Percentiles rank a stretch among this genome's conserved stretches.
phyloP scores from a whole-genome alignment of 768 basidiomycete species.

The Suillus decipiens region DNA sequence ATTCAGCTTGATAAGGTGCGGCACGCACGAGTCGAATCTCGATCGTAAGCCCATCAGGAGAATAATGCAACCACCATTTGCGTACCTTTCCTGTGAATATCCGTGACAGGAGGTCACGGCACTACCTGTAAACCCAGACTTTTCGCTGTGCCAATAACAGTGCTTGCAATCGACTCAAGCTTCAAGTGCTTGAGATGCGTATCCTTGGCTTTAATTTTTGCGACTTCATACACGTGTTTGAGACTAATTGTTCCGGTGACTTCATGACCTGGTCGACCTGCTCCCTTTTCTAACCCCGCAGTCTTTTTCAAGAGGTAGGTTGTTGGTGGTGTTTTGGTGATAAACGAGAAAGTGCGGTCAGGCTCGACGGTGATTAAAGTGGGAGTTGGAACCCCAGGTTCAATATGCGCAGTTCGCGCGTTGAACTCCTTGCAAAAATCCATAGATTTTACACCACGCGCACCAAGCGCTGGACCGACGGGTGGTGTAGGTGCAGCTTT shows the following conservation, averaged over 20 bases:
- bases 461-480: constrained; percentile 95
- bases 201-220: constrained; percentile 93
- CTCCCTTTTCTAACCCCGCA: constrained; percentile 88
- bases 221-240: constrained; percentile 99
- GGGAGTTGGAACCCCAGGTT: constrained; percentile 83
- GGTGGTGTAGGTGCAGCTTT: constrained; percentile 97
- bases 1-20: constrained; percentile 30
- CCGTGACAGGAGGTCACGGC: constrained; percentile 50
- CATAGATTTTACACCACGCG: constrained; percentile 98
- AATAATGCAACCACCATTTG: constrained; percentile 6
- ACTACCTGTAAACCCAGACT: constrained; percentile 90
- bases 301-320: constrained; percentile 90
- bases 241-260: constrained; percentile 80
- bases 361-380: constrained; percentile 93
- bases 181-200: constrained; percentile 85
- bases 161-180: constrained; percentile 85
- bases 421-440: constrained; percentile 99
- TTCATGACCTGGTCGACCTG: constrained; percentile 80
- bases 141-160: constrained; percentile 85
- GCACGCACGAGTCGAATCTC: constrained; percentile 21
- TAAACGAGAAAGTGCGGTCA: constrained; percentile 93
- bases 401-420: constrained; percentile 88
- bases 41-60: constrained; percentile 11
- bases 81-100: constrained; percentile 27
- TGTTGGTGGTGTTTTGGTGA: constrained; percentile 89